Evolutionary conservation across 1,139 yeast genomes (phyloP), one percentile per base, ranked within the genome.

Genomic region (Zhuliangozyma blackwelliae): DNA sequence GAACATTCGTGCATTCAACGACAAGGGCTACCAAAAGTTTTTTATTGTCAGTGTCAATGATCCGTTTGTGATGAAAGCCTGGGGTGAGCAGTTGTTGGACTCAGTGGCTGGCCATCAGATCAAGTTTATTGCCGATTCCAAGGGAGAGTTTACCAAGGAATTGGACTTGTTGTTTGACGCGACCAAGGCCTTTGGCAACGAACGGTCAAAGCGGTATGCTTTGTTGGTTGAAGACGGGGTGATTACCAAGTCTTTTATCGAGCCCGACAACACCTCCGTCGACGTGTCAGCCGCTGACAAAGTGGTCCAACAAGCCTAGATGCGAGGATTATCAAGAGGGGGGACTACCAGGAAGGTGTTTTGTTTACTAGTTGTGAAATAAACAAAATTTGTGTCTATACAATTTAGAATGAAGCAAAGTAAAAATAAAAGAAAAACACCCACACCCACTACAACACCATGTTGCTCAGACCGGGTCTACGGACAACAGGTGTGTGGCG

Each of bases 1-100:
- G 42, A 57, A 70, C 36, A 57, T 72, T 38, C 56, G 66, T 9
- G 67, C 72, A 21, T 79, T 88, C 55, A 66, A 73, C 43, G 69
- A 68, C 29, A 82, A 84, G 63, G 96, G 96, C 8, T 68, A 77
- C 60, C 63, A 70, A 30, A 55, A 63, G 36, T 61, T 88, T 39
- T 79, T 69, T 49, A 77, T 89, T 33, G 77, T 89, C 33, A 73
- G 95, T 16, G 95, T 87, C 34, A 88, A 89, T 59, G 96, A 88
- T 56, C 76, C 92, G 4, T 88, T 88, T 58, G 96, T 87, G 35
- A 78, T 84, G 53, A 77, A 78, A 51, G 90, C 94, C 11, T 47
- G 48, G 48, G 48, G 51, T 13, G 48, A 46, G 8, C 20, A 32
- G 13, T 45, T 47, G 29, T 41, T 44, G 28, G 33, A 38, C 19